Evolutionary conservation across 306 rosid genomes (phyloP).

Genomic region (Begonia loranthoides): DNA sequence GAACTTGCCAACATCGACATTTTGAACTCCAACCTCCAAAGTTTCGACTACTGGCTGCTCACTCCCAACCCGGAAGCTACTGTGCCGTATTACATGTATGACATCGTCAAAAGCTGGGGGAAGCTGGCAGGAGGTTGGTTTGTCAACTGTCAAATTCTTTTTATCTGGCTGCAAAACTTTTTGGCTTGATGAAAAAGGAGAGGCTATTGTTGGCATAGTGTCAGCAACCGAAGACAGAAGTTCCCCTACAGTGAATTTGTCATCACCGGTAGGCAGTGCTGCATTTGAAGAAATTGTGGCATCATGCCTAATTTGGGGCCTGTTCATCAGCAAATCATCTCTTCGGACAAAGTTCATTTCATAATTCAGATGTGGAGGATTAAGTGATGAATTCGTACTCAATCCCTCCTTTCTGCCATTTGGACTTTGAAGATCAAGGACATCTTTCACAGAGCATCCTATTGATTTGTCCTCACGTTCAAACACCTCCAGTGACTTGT

Average conservation of each 20-base stretch:
- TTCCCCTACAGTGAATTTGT: slow-evolving; percentile 73
- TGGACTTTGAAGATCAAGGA: slow-evolving; percentile 28
- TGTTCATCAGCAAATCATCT: slow-evolving; percentile 22
- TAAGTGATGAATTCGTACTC: slow-evolving; percentile 15
- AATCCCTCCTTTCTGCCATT: slow-evolving; percentile 12
- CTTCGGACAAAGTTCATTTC: slow-evolving; percentile 32
- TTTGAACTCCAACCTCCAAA: slow-evolving; percentile 78
- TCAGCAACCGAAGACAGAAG: slow-evolving; percentile 39
- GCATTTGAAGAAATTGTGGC: slow-evolving; percentile 18
- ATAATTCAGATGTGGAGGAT: slow-evolving; percentile 17
- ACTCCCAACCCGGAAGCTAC: slow-evolving; percentile 88
- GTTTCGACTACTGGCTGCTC: slow-evolving; percentile 74
- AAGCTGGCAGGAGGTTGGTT: slow-evolving; percentile 43
- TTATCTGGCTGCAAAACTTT: slow-evolving; percentile 36
- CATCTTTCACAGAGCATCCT: slow-evolving; percentile 17
- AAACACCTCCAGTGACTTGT: slow-evolving; percentile 13
- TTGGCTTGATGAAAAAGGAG: slow-evolving; percentile 27
- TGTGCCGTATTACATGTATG: slow-evolving; percentile 92
- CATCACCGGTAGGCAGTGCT: slow-evolving; percentile 40
- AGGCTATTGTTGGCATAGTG: neutral
- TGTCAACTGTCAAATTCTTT: slow-evolving; percentile 39
- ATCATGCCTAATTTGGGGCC: slow-evolving; percentile 16
- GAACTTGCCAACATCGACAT: slow-evolving; percentile 66
- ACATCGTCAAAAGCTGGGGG: slow-evolving; percentile 86
- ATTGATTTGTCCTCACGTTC: slow-evolving; percentile 19